Percentiles rank a stretch among this genome's conserved stretches.
phyloP scores from a whole-genome alignment of 2,329 filamentous ascomycete species.

The Scytalidium sp. region DNA sequence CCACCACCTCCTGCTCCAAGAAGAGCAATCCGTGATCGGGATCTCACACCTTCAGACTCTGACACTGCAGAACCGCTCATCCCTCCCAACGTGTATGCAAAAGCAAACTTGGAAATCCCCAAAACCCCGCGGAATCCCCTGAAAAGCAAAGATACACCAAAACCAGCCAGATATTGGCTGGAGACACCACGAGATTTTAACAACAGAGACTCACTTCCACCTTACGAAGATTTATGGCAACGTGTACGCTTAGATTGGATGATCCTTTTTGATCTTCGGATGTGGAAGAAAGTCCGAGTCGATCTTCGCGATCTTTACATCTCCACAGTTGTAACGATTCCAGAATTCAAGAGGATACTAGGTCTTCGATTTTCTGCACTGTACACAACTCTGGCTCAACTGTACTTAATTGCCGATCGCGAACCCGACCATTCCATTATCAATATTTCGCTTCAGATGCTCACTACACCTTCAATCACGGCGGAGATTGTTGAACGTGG shows the following conservation, averaged over 20 bases:
- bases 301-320: conserved; percentile 93
- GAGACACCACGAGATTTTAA: conserved; percentile 72
- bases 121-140: conserved; percentile 66
- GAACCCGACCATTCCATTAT: conserved; percentile 99
- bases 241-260: conserved; percentile 91
- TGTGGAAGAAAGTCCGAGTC: conserved; percentile 95
- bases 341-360: conserved; percentile 91
- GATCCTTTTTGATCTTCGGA: conserved; percentile 86
- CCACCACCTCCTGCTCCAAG: conserved; percentile 41
- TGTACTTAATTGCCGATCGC: conserved; percentile 93
- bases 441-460: conserved; percentile 92
- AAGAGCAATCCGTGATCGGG: conserved; percentile 49
- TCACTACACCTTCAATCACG: conserved; percentile 95
- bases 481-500: conserved; percentile 91
- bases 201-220: conserved; percentile 58
- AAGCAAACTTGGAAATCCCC: conserved; percentile 70
- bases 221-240: conserved; percentile 84
- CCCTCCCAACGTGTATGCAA: conserved; percentile 57
- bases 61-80: conserved; percentile 68
- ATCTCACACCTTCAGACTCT: conserved; percentile 68
- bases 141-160: conserved; percentile 46
- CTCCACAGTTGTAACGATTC: conserved; percentile 91
- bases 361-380: conserved; percentile 91
- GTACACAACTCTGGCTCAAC: conserved; percentile 88
- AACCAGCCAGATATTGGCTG: conserved; percentile 80